Evolutionary conservation across 129 eudicot species (phyloP).

Genomic region (Saposhnikovia divaricata): DNA sequence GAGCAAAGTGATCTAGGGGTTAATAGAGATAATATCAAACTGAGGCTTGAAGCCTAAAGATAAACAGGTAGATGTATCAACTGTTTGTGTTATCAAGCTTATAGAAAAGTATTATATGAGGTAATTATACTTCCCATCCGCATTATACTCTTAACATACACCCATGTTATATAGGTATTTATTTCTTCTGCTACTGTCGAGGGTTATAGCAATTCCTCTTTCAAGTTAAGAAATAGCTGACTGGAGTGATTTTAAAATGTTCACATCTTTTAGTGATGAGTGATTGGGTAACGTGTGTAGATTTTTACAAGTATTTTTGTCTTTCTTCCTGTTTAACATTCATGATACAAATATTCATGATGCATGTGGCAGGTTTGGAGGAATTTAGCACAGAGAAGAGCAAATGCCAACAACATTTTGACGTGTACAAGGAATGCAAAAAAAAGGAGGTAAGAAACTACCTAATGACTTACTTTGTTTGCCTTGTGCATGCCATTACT

Average conservation of each 20-base stretch:
- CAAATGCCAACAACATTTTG: conserved; percentile 92
- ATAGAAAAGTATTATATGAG: neutral
- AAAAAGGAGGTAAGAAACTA: conserved; percentile 59
- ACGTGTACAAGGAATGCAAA: conserved; percentile 90
- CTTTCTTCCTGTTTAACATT: neutral
- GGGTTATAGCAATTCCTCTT: no score
- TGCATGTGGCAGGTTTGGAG: conserved; percentile 51
- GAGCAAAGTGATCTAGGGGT: neutral
- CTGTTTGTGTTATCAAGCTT: neutral
- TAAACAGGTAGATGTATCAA: neutral
- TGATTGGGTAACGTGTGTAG: neutral
- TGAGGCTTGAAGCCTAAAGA: neutral
- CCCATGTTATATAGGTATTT: neutral
- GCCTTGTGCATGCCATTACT: no score
- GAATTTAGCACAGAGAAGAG: conserved; percentile 62
- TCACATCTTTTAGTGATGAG: neutral
- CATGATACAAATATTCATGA: neutral
- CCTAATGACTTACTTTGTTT: neutral
- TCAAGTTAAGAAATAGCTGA: neutral
- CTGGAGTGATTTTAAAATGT: neutral
- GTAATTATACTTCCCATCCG: neutral
- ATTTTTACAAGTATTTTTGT: neutral
- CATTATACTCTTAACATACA: neutral
- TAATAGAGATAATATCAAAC: neutral
- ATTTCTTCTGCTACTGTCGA: neutral